Base-by-base conservation (phyloP, 306 rosid species). In the Lotus japonicus region DNA sequence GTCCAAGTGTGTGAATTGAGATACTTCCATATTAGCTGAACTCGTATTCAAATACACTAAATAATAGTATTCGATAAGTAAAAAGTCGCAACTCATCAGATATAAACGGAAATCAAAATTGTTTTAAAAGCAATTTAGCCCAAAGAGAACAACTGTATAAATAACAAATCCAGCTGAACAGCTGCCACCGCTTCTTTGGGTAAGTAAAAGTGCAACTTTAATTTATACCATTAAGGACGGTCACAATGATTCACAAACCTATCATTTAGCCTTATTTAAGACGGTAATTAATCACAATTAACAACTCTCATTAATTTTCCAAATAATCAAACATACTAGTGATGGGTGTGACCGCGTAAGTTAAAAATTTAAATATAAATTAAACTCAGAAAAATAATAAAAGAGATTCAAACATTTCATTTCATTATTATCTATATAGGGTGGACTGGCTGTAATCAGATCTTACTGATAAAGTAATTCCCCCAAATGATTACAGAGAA, bases 361-460 rank as follows among this genome's bases (percentile, higher is more conserved):
- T 0, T 35, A 35, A 35, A 4, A 1, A 0, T 12, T 1, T 21
- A 5, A 12, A 0, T 8, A 44, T 21, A 19, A 23, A 61, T 17
- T 2, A 11, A 7, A 49, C n/a, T 43, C 1, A 2, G 4, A 59
- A 15, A 36, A 15, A 1, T 11, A 2, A 57, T 12, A 1, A 7
- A 58, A n/a, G 21, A 33, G 35, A 43, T 9, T 13, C 10, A 49
- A 19, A 31, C 36, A 59, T 5, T 16, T 36, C 16, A 16, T 31
- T 64, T 0, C 41, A n/a, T 43, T 54, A 63, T 70, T 80, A 38
- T 13, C 33, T 8, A 49, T 50, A 33, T n/a, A 42, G 64, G 64
- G 43, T 17, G 44, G 44, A 70, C 77, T 70, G 66, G 42, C 26
- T 70, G 77, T 49, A 75, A 70, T 64, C 57, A 5, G 33, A 17